Evolutionary conservation across 139 green algal species (phyloP).

Genomic region (Chlorella sp.): DNA sequence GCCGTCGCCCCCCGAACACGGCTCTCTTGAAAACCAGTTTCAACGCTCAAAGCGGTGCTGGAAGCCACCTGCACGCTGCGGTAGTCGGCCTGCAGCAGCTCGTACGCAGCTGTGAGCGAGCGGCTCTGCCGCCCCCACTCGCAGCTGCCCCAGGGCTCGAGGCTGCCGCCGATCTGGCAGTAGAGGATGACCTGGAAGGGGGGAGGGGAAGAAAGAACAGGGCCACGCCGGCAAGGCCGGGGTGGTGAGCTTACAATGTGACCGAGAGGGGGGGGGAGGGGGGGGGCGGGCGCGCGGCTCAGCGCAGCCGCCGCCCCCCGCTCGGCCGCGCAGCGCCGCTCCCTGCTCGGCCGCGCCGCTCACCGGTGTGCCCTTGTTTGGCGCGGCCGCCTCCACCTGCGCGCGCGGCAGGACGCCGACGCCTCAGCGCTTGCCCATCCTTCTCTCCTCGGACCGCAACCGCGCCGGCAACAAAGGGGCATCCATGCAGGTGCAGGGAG

Average conservation of each 20-base stretch:
- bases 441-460: not conserved
- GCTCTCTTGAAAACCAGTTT: not conserved
- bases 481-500: too few species aligned
- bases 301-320: too few species aligned
- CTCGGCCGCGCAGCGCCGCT: too few species aligned
- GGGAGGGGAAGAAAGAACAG: too few species aligned
- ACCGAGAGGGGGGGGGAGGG: too few species aligned
- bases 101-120: slow-evolving; percentile 66
- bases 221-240: too few species aligned
- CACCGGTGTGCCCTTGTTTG: not conserved
- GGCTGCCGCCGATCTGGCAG: slow-evolving; percentile 66
- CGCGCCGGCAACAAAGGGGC: too few species aligned
- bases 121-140: slow-evolving; percentile 46
- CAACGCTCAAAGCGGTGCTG: not conserved
- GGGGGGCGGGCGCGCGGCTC: too few species aligned
- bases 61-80: slow-evolving; percentile 33
- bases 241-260: too few species aligned
- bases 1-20: too few species aligned
- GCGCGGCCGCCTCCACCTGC: slow-evolving; percentile 2
- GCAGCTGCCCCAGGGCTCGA: slow-evolving; percentile 49
- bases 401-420: not conserved
- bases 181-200: slow-evolving; percentile 54
- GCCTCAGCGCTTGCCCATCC: not conserved
- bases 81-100: slow-evolving; percentile 53
- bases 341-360: too few species aligned